These are phyloP conservation scores for Vitis labrusca DNA, from an alignment of 164 flowering plant species.

Conservation along the genomic window DNA sequence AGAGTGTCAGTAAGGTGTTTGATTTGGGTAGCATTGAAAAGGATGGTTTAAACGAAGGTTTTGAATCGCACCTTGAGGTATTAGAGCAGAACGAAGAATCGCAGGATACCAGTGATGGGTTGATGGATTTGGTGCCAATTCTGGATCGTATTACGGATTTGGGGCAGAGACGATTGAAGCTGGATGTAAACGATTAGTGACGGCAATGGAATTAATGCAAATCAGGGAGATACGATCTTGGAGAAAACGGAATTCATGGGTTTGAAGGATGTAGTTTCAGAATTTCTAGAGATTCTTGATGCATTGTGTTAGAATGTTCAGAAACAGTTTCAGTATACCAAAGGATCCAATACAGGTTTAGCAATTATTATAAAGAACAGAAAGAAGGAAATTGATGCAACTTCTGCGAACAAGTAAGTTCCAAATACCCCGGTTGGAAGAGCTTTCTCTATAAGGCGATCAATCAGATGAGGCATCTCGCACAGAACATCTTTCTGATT, in stretches of 20 bases:
- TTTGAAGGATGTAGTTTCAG: constrained; percentile 53
- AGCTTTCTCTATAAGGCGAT: too few species aligned
- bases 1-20: constrained; percentile 17
- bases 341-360: constrained; percentile 23
- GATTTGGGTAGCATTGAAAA: constrained; percentile 30
- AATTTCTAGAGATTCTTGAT: constrained; percentile 60
- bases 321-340: constrained; percentile 52
- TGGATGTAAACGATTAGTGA: constrained; percentile 23
- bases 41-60: constrained; percentile 17
- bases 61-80: constrained; percentile 26
- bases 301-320: constrained; percentile 67
- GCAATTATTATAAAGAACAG: too few species aligned
- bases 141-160: constrained; percentile 47
- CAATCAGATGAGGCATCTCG: too few species aligned
- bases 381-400: too few species aligned
- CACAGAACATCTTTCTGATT: too few species aligned
- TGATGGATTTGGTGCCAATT: constrained; percentile 32
- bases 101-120: constrained; percentile 25
- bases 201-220: constrained; percentile 8
- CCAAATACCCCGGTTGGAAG: too few species aligned
- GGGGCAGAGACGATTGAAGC: constrained; percentile 55
- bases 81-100: constrained; percentile 25
- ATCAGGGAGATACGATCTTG: constrained; percentile 8
- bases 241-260: constrained; percentile 55
- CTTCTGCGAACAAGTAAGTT: too few species aligned